Percentiles rank a stretch among this genome's conserved stretches.
Evolutionary conservation across 2,329 filamentous ascomycete genomes (phyloP).

Genomic region (Incumbomyces delicatus): DNA sequence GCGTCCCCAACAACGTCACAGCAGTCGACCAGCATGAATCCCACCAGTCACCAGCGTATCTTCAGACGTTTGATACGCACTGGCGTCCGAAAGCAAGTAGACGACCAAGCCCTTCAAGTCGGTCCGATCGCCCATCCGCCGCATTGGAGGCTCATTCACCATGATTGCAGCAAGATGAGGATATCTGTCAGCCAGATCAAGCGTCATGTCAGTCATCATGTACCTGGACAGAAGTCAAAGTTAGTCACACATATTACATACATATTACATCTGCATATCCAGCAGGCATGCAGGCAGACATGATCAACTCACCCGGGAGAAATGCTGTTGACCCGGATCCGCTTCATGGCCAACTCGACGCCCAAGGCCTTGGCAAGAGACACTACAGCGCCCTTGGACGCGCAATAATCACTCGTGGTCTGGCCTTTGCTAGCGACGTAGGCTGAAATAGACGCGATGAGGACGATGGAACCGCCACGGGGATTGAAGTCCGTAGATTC

Average conservation of each 20-base stretch:
- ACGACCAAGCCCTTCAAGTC: conserved; percentile 33
- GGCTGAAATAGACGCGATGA: conserved; percentile 14
- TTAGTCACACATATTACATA: neutral
- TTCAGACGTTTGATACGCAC: conserved; percentile 30
- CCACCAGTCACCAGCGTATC: conserved; percentile 29
- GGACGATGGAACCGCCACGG: conserved; percentile 11
- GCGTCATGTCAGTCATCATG: conserved; percentile 28
- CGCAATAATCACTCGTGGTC: conserved; percentile 12
- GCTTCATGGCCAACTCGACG: conserved; percentile 40
- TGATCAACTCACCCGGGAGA: conserved; percentile 27
- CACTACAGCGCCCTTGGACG: conserved; percentile 33
- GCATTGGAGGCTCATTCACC: conserved; percentile 32
- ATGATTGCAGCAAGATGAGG: conserved; percentile 28
- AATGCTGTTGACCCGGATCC: conserved; percentile 39
- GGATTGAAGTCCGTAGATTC: conserved; percentile 30
- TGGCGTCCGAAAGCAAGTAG: conserved; percentile 32
- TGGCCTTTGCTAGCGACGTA: conserved; percentile 11
- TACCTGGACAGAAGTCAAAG: conserved; percentile 20
- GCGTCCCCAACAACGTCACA: too few species aligned
- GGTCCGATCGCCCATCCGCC: conserved; percentile 28
- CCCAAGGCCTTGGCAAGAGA: conserved; percentile 28
- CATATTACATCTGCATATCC: too few species aligned
- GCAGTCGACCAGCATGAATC: conserved; percentile 25
- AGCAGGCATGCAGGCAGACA: too few species aligned
- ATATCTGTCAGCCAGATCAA: conserved; percentile 21